These are phyloP conservation scores for Noccaea bulbosa DNA, from an alignment of 345 rosid genomes.

Conservation along the genomic window DNA sequence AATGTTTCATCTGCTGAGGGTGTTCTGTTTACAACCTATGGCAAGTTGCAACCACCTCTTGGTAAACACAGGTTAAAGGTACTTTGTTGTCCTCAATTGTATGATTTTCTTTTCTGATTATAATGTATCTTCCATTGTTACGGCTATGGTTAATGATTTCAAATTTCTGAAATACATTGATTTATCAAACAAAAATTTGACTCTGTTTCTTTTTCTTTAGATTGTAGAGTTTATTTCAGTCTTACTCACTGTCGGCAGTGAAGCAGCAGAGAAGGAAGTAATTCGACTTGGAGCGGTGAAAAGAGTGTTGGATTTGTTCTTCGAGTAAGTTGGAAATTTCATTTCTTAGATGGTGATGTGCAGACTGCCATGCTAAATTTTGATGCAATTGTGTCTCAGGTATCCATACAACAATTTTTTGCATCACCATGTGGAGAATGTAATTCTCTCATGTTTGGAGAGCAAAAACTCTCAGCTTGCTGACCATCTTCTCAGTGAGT, in stretches of 20 bases:
- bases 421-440: slow-evolving; percentile 90
- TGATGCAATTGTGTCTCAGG: slow-evolving; percentile 56
- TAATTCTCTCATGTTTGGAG: slow-evolving; percentile 79
- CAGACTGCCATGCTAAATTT: slow-evolving; percentile 40
- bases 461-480: slow-evolving; percentile 66
- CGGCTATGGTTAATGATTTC: slow-evolving; percentile 26
- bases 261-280: slow-evolving; percentile 85
- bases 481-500: slow-evolving; percentile 72
- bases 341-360: slow-evolving; percentile 27
- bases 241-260: slow-evolving; percentile 75
- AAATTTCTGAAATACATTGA: not conserved
- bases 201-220: slow-evolving; percentile 53
- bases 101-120: slow-evolving; percentile 7
- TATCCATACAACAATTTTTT: slow-evolving; percentile 90
- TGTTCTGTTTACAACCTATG: slow-evolving; percentile 74
- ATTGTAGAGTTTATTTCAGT: slow-evolving; percentile 92
- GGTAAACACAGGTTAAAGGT: slow-evolving; percentile 95
- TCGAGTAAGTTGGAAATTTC: slow-evolving; percentile 65
- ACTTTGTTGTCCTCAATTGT: slow-evolving; percentile 14
- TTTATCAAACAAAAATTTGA: slow-evolving; percentile 1
- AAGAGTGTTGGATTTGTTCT: slow-evolving; percentile 74
- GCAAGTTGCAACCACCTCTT: slow-evolving; percentile 93
- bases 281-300: slow-evolving; percentile 72
- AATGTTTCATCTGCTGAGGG: slow-evolving; percentile 66
- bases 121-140: slow-evolving; percentile 10